Evolutionary conservation across 495 filamentous ascomycete genomes (phyloP).

Genomic region (Daldinia concentrica): DNA sequence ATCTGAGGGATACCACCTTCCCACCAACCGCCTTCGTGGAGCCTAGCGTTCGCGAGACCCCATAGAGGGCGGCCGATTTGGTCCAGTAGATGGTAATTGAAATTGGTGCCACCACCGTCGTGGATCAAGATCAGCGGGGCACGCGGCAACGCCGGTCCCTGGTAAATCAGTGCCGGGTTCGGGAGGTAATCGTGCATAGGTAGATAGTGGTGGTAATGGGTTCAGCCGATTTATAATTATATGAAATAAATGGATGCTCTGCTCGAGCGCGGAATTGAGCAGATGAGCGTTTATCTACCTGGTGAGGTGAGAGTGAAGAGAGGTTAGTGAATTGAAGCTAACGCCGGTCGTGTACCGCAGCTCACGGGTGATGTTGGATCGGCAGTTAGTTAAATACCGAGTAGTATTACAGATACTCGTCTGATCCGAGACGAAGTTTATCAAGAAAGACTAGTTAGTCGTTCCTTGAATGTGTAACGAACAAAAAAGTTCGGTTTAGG

Average conservation of each 20-base stretch:
- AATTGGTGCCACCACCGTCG: slow-evolving; percentile 53
- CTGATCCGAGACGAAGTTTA: no score
- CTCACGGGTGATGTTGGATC: no score
- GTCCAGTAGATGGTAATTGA: slow-evolving; percentile 48
- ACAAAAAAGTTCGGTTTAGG: no score
- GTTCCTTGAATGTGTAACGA: no score
- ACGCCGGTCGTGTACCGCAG: no score
- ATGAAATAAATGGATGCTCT: not conserved
- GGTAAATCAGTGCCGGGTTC: slow-evolving; percentile 44
- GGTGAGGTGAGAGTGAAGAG: not conserved
- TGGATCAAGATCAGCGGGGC: slow-evolving; percentile 50
- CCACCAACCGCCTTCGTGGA: slow-evolving; percentile 47
- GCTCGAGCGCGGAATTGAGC: no score
- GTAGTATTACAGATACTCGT: no score
- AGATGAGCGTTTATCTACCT: not conserved
- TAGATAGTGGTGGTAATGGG: not conserved
- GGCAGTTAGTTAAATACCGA: no score
- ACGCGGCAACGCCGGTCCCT: slow-evolving; percentile 26
- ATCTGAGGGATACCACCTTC: slow-evolving; percentile 47
- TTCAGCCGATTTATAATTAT: not conserved
- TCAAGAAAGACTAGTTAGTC: no score
- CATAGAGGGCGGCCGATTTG: slow-evolving; percentile 47
- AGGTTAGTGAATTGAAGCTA: no score
- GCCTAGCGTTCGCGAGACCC: slow-evolving; percentile 50
- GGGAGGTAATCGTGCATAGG: slow-evolving; percentile 28